Evolutionary conservation across 2,329 filamentous ascomycete genomes (phyloP), one percentile per base, ranked within the genome.

Genomic region (Aspergillus terreus): DNA sequence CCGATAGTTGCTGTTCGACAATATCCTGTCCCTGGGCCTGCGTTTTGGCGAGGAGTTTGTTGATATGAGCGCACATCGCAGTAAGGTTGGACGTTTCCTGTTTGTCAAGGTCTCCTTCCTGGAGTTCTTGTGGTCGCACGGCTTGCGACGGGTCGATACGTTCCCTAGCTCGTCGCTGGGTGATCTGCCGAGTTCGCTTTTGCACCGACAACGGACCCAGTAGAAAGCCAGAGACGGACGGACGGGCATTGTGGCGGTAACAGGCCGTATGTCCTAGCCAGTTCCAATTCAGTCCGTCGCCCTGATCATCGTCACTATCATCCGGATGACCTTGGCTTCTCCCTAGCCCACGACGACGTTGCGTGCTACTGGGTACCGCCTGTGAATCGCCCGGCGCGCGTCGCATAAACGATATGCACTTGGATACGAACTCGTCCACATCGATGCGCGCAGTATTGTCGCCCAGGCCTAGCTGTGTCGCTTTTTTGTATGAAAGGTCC

Each of bases 201-300:
- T 96, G 88, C 0, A 95, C 83, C 0, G 91, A 95, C 1, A 97
- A 75, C 0, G 92, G 92, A 0, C 94, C 92, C 0, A 96, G 82
- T 6, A 99, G 79, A 63, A 96, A 96, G 1, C 89, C 87, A 0
- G 89, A 83, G 3, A 94, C 79, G 0, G 88, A 82, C 0, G 92
- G 92, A 10, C 92, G 84, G 21, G 80, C 76, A 54, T 88, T 88
- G 62, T 82, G 76, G 0, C 86, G 87, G 50, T 92, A 78, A 62
- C 88, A 90, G 0, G 89, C 91, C 52, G 83, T 83, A 11, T 83
- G 82, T 2, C 94, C 94, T 3, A 97, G 78, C 61, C 90, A 83
- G 38, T 85, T 82, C 94, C 94, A 99, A 64, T 95, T 89, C 66
- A 92, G 80, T 61, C 85, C 83, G 57, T 94, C 89, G 9, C 86